phyloP scores from a whole-genome alignment of 106 monocot genomes.

The Iris macrosiphon region DNA sequence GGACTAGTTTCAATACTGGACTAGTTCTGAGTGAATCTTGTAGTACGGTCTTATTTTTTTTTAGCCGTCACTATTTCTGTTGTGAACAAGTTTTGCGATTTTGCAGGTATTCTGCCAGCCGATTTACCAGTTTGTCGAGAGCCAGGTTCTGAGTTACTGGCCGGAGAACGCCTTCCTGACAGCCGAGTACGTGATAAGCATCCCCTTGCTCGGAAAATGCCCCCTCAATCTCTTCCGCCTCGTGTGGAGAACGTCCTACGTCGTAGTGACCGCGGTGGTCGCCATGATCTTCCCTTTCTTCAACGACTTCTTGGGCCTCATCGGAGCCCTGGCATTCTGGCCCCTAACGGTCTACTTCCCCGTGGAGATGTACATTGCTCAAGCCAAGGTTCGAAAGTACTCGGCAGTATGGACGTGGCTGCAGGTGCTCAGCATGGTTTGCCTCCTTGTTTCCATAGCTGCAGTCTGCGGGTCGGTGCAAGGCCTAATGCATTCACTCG shows the following conservation, averaged over 20 bases:
- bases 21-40: too few species aligned
- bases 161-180: conserved; percentile 10
- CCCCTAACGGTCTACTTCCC: conserved; percentile 32
- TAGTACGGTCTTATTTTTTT: too few species aligned
- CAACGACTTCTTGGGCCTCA: conserved; percentile 38
- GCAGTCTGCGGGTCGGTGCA: conserved; percentile 29
- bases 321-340: conserved; percentile 41
- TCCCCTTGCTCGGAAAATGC: conserved; percentile 8
- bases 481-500: conserved; percentile 25
- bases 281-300: conserved; percentile 46
- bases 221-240: conserved; percentile 18
- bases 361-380: conserved; percentile 38
- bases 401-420: conserved; percentile 26
- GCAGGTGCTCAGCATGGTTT: conserved; percentile 25
- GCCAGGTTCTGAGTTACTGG: conserved; percentile 1
- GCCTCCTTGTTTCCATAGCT: conserved; percentile 25
- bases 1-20: too few species aligned
- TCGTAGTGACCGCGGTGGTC: conserved; percentile 19
- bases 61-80: too few species aligned
- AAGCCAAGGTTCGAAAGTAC: conserved; percentile 17
- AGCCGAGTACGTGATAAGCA: conserved; percentile 2
- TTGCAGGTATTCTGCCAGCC: conserved; percentile 45
- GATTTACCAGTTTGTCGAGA: conserved; percentile 33
- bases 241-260: conserved; percentile 25
- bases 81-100: neutral